These are phyloP conservation scores for Hypholoma fasciculare DNA, from an alignment of 768 basidiomycete species.

Conservation along the genomic window DNA sequence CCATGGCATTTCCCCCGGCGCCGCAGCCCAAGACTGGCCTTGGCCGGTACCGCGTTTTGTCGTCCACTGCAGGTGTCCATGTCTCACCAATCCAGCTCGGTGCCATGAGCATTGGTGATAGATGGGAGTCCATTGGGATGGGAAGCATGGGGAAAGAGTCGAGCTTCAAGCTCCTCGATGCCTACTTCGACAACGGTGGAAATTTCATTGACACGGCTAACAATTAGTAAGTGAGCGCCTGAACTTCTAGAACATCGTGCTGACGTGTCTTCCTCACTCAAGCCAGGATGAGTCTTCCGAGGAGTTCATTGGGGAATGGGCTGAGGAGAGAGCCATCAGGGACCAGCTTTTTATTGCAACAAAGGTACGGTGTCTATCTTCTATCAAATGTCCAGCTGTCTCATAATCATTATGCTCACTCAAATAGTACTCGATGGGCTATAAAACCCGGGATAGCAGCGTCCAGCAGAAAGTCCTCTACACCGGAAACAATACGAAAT, in stretches of 20 bases:
- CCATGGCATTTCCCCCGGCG: constrained; percentile 14
- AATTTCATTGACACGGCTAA: constrained; percentile 46
- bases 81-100: constrained; percentile 52
- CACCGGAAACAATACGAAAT: constrained; percentile 38
- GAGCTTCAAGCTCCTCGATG: constrained; percentile 42
- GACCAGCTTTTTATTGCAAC: constrained; percentile 20
- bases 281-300: constrained; percentile 20
- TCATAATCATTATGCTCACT: not conserved
- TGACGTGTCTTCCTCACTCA: constrained; percentile 16
- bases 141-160: constrained; percentile 38
- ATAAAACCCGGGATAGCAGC: not conserved
- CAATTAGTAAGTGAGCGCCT: constrained; percentile 27
- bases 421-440: constrained; percentile 8
- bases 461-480: constrained; percentile 9
- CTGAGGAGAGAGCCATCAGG: not conserved
- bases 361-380: constrained; percentile 19
- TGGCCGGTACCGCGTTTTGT: constrained; percentile 39
- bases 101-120: constrained; percentile 49
- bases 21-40: constrained; percentile 31
- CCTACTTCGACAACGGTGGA: constrained; percentile 38
- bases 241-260: not conserved
- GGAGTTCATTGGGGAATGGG: constrained; percentile 2
- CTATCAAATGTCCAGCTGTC: no score
- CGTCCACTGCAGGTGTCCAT: constrained; percentile 41
- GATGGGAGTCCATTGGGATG: constrained; percentile 30